Conservation (phyloP, 2,329 filamentous ascomycete species). For the Colletotrichum aenigma region DNA sequence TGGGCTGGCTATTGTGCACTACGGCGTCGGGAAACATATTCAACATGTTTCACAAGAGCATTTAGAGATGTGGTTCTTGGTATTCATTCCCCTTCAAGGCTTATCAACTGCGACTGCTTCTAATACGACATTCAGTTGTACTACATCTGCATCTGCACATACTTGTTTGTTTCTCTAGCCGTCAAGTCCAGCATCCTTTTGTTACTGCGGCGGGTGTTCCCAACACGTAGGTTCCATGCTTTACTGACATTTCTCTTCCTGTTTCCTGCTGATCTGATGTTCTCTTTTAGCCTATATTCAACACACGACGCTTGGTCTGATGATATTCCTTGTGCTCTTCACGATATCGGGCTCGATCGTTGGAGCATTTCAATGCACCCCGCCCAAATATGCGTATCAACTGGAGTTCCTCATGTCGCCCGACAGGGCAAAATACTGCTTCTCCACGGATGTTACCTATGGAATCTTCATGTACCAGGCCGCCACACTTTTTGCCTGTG, state of each 20-base stretch:
- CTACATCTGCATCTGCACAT: background rate
- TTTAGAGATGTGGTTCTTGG: background rate
- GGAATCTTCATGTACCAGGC: background rate
- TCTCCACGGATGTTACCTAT: background rate
- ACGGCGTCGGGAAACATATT: background rate
- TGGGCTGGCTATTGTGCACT: background rate
- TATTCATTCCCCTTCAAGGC: background rate
- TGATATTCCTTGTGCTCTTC: background rate
- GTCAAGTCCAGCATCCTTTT: background rate
- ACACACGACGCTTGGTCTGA: background rate
- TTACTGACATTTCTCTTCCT: background rate
- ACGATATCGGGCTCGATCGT: background rate
- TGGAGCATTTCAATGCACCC: background rate
- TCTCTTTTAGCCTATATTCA: background rate
- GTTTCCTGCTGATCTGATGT: background rate
- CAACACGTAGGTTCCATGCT: background rate
- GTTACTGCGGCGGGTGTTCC: background rate
- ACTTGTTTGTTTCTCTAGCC: background rate
- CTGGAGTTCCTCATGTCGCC: background rate
- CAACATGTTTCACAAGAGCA: background rate
- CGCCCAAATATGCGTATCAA: background rate
- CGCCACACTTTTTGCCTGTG: background rate
- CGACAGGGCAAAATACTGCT: background rate
- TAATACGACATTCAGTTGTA: background rate
- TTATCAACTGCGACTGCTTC: background rate